These are phyloP conservation scores for Phytophthora nicotianae DNA, from an alignment of 352 stramenopile species.

Conservation along the genomic window DNA sequence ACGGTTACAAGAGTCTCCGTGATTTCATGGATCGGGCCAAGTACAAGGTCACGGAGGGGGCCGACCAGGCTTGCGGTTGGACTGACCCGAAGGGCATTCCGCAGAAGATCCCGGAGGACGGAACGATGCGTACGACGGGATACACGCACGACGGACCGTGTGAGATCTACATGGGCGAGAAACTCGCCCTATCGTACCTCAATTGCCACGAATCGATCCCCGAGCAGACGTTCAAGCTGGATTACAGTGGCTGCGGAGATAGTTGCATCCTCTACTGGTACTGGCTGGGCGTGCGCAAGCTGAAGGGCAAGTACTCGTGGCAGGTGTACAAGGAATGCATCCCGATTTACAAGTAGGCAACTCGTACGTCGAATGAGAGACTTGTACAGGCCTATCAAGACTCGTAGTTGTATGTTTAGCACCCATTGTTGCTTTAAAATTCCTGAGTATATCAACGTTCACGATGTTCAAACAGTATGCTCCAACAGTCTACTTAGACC, in stretches of 20 bases:
- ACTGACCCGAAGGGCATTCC: conserved; percentile 30
- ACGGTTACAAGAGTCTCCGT: conserved; percentile 47
- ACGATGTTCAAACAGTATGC: too few species aligned
- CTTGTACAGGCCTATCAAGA: not conserved
- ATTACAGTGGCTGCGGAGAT: conserved; percentile 41
- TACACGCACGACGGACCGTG: conserved; percentile 53
- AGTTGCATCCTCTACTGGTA: conserved; percentile 49
- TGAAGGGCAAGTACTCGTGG: conserved; percentile 43
- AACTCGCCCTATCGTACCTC: conserved; percentile 33
- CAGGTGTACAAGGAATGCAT: conserved; percentile 62
- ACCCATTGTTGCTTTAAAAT: not conserved
- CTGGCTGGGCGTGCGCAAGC: conserved; percentile 44
- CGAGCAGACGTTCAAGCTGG: conserved; percentile 34
- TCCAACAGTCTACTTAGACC: too few species aligned
- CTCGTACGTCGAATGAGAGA: not conserved
- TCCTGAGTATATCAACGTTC: not conserved
- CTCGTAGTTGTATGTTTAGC: not conserved
- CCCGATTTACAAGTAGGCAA: conserved; percentile 23
- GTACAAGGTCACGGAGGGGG: conserved; percentile 38
- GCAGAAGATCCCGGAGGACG: conserved; percentile 41
- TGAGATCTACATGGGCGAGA: conserved; percentile 51
- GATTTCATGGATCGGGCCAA: conserved; percentile 48
- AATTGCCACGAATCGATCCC: conserved; percentile 44
- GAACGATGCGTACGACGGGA: conserved; percentile 43
- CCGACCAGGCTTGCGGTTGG: conserved; percentile 42